phyloP scores from a whole-genome alignment of 805 yeast species.

The Schwanniomyces vanrijiae region DNA sequence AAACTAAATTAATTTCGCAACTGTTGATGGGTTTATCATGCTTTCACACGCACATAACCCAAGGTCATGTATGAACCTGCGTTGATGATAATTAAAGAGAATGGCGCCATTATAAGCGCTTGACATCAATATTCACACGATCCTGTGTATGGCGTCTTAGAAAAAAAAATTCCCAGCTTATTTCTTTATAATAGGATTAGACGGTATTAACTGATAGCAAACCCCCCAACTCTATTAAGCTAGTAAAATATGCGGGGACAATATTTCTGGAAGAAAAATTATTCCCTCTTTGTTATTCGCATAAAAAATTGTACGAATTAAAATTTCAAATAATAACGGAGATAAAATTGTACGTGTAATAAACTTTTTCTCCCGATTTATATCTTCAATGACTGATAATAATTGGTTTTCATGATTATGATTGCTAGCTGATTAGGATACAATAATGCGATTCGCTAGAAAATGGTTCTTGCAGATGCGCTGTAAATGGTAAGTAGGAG shows the following conservation, averaged over 20 bases:
- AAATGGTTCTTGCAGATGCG: not conserved
- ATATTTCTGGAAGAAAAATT: not conserved
- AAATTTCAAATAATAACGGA: not conserved
- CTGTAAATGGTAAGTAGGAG: not conserved
- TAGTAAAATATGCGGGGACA: not conserved
- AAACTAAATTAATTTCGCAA: not conserved
- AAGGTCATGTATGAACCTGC: not conserved
- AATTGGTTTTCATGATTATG: not conserved
- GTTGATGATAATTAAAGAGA: not conserved
- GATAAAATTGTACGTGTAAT: not conserved
- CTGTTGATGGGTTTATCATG: not conserved
- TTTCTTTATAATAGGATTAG: too few relatives aligned
- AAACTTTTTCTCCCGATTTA: not conserved
- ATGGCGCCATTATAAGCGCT: not conserved
- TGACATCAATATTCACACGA: not conserved
- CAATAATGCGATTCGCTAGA: not conserved
- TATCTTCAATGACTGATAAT: not conserved
- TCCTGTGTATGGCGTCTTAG: not conserved
- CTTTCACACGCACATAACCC: not conserved
- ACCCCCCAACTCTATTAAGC: not conserved
- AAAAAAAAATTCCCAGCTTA: too few relatives aligned
- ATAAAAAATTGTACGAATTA: not conserved
- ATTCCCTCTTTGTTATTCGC: not conserved
- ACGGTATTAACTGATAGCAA: too few relatives aligned
- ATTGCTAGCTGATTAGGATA: too few relatives aligned